Conservation (phyloP, 1,284 basidiomycete genomes). For the Neonothopanus nambi region DNA sequence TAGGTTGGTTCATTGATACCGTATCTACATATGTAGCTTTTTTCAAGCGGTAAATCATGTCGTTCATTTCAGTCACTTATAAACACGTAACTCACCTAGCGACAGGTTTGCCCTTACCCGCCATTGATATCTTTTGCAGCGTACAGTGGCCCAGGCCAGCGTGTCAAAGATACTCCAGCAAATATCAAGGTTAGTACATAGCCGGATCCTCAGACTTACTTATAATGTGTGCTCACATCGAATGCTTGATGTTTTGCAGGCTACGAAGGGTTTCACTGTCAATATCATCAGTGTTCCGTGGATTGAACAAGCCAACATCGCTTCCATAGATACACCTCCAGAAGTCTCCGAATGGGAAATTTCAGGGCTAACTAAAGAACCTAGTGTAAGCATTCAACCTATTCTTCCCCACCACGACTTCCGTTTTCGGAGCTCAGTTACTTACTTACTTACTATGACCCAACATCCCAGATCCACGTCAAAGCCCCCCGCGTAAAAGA, state of each 20-base stretch:
- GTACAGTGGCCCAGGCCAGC: conserved; percentile 28
- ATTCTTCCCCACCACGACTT: background rate
- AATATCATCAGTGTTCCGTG: conserved; percentile 75
- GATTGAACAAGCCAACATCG: conserved; percentile 63
- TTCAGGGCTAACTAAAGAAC: conserved; percentile 59
- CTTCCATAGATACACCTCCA: conserved; percentile 58
- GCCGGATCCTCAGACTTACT: no score
- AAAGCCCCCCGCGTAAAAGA: conserved; percentile 69
- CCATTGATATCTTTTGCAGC: conserved; percentile 60
- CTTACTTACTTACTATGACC: no score
- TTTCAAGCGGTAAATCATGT: background rate
- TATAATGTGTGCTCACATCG: background rate
- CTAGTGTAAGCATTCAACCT: conserved; percentile 41
- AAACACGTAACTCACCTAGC: no score
- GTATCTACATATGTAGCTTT: background rate
- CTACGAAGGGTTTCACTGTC: conserved; percentile 60
- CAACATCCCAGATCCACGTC: conserved; percentile 53
- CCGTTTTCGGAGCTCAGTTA: conserved; percentile 14
- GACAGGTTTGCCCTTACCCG: conserved; percentile 37
- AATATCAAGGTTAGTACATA: conserved; percentile 50
- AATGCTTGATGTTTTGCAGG: conserved; percentile 12
- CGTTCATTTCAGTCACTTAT: no score
- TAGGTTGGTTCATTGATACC: background rate
- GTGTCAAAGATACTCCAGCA: conserved; percentile 54
- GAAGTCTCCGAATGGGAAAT: conserved; percentile 67